phyloP scores from a whole-genome alignment of 768 basidiomycete species.

The Rhizopogon salebrosus region DNA sequence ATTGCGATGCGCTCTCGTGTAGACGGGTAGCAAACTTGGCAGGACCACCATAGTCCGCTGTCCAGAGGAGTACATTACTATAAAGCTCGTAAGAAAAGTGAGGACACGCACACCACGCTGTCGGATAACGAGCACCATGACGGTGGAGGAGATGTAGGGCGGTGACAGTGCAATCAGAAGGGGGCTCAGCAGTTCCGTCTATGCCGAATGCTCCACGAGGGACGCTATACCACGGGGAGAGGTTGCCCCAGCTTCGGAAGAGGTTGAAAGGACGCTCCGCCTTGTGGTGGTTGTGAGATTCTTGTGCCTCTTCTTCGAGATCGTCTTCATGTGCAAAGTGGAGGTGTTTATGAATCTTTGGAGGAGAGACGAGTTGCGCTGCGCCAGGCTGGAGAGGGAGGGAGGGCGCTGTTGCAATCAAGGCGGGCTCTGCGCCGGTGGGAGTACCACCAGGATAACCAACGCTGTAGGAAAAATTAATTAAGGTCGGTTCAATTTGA shows the following conservation, averaged over 20 bases:
- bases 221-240: conserved; percentile 84
- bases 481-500: background rate
- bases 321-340: background rate
- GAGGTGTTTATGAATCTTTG: conserved; percentile 7
- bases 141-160: conserved; percentile 78
- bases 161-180: conserved; percentile 64
- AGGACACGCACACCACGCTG: conserved; percentile 48
- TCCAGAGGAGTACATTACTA: background rate
- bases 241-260: conserved; percentile 78
- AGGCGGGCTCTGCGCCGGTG: conserved; percentile 71
- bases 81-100: background rate
- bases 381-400: conserved; percentile 75
- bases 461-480: conserved; percentile 29
- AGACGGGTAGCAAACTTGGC: conserved; percentile 52
- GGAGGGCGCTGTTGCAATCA: conserved; percentile 70
- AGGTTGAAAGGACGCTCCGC: conserved; percentile 48
- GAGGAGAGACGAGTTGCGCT: conserved; percentile 55
- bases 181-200: conserved; percentile 64
- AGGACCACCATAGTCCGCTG: conserved; percentile 61
- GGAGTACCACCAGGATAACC: conserved; percentile 77
- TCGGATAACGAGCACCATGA: conserved; percentile 77
- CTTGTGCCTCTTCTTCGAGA: conserved; percentile 11
- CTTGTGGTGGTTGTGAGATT: conserved; percentile 15
- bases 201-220: conserved; percentile 61
- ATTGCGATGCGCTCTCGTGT: conserved; percentile 46